Conservation (phyloP, 441 rosid species). For the Arabidopsis lyrata region DNA sequence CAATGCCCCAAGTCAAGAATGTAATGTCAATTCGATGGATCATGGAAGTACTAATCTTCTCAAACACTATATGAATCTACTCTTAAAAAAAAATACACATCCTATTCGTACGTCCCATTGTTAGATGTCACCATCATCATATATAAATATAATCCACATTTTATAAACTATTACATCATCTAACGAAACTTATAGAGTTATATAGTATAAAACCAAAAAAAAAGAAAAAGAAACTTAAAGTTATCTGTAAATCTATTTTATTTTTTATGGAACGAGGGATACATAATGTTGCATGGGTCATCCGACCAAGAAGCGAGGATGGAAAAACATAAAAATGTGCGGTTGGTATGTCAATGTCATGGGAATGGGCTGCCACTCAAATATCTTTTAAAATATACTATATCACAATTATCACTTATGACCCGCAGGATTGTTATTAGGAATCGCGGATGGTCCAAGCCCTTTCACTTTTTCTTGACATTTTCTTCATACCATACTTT, state of each 20-base stretch:
- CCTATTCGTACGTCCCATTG: too few species aligned
- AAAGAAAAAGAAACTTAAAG: too few species aligned
- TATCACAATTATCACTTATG: constrained; percentile 1
- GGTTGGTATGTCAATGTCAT: constrained; percentile 26
- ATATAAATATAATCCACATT: too few species aligned
- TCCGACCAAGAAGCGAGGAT: constrained; percentile 21
- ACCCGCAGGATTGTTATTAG: not conserved
- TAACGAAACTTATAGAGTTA: not conserved
- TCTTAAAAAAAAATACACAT: too few species aligned
- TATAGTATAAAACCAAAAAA: not conserved
- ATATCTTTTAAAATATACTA: too few species aligned
- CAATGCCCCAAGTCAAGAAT: too few species aligned
- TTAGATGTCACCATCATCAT: too few species aligned
- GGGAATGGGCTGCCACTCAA: constrained; percentile 33
- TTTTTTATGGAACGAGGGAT: not conserved
- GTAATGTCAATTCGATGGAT: too few species aligned
- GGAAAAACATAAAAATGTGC: constrained; percentile 19
- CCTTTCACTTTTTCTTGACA: not conserved
- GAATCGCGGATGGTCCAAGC: constrained; percentile 15
- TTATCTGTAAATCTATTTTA: not conserved
- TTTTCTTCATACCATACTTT: not conserved
- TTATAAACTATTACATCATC: not conserved
- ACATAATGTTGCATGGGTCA: constrained; percentile 38
- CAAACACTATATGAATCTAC: too few species aligned
- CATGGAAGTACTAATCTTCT: too few species aligned